Evolutionary conservation across 306 rosid species (phyloP).

Genomic region (Alnus rubra): DNA sequence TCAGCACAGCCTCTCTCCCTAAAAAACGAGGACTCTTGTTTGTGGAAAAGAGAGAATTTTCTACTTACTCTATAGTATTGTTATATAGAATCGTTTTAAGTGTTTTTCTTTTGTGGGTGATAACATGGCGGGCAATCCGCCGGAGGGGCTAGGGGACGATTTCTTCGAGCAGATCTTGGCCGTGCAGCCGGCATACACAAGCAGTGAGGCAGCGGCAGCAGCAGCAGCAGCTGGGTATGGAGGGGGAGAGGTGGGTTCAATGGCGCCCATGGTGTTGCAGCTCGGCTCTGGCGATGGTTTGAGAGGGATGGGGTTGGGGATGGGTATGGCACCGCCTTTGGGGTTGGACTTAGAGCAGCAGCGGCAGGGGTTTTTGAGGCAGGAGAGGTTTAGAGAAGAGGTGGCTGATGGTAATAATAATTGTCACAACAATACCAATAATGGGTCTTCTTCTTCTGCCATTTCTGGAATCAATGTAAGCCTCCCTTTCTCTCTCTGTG

Average conservation of each 20-base stretch:
- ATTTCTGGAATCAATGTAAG: conserved; percentile 53
- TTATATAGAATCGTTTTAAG: neutral
- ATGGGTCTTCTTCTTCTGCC: conserved; percentile 42
- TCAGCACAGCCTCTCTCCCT: neutral
- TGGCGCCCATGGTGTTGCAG: conserved; percentile 56
- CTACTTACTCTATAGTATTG: neutral
- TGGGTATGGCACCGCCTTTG: conserved; percentile 62
- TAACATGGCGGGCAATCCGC: conserved; percentile 69
- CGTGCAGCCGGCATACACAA: conserved; percentile 45
- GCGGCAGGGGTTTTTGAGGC: conserved; percentile 44
- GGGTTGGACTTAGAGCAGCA: conserved; percentile 47
- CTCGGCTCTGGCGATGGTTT: conserved; percentile 48
- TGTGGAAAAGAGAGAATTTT: neutral
- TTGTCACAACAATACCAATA: conserved; percentile 19
- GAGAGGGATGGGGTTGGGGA: conserved; percentile 46
- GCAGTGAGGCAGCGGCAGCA: conserved; percentile 22
- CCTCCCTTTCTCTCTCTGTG: conserved; percentile 2
- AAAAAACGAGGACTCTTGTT: neutral
- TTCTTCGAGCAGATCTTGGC: conserved; percentile 88
- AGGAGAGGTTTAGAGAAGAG: conserved; percentile 50
- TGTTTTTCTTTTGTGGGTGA: neutral
- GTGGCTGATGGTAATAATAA: conserved; percentile 33
- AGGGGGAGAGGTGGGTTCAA: conserved; percentile 45
- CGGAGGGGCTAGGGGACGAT: conserved; percentile 84
- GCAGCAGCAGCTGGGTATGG: conserved; percentile 32